Conservation (phyloP, 192 early-diverging fungal genomes). For the Linnemannia elongata region DNA sequence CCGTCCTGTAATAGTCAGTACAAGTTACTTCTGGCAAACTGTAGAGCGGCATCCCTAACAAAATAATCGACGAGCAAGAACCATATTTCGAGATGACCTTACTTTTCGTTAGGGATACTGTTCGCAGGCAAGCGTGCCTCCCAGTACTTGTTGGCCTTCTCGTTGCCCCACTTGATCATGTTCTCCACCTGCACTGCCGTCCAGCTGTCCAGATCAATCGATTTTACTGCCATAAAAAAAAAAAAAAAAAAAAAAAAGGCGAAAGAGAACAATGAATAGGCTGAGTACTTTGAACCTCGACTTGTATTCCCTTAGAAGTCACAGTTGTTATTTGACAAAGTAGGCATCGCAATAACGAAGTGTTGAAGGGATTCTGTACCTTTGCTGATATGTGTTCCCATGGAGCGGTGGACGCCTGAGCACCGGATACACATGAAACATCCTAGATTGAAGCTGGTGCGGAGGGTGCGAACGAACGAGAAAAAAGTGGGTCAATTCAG, state of each 20-base stretch:
- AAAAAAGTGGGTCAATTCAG: background rate
- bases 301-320: background rate
- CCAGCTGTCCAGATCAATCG: conserved; percentile 87
- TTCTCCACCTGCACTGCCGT: conserved; percentile 84
- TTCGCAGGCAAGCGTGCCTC: conserved; percentile 64
- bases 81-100: background rate
- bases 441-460: conserved; percentile 63
- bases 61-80: background rate
- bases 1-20: background rate
- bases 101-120: conserved; percentile 67
- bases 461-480: background rate
- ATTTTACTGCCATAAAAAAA: conserved; percentile 70
- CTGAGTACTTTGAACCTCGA: background rate
- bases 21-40: background rate
- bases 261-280: background rate
- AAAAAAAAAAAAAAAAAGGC: background rate
- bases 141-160: conserved; percentile 76
- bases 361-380: conserved; percentile 57
- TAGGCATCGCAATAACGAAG: no score
- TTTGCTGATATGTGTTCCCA: conserved; percentile 91
- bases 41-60: background rate
- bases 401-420: conserved; percentile 83
- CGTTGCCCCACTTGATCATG: conserved; percentile 88
- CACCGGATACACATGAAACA: conserved; percentile 76
- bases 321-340: background rate